phyloP scores from a whole-genome alignment of 2,329 filamentous ascomycete species.

The Alternaria tenuissima region DNA sequence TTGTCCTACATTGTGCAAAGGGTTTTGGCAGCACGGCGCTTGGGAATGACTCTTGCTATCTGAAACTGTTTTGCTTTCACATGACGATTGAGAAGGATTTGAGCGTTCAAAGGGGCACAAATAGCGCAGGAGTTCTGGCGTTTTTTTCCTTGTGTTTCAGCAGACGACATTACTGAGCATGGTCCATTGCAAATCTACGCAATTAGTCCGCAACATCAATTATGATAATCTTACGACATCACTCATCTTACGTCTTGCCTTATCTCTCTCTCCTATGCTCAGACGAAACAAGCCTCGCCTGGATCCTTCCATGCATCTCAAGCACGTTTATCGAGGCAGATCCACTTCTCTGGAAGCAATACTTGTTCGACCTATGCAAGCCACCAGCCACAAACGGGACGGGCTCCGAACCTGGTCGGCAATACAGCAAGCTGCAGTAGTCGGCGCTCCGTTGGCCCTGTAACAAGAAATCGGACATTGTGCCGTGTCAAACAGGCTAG shows the following conservation, averaged over 20 bases:
- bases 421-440: conserved; percentile 8
- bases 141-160: conserved; percentile 6
- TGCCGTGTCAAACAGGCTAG: conserved; percentile 13
- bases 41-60: neutral
- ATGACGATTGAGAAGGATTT: conserved; percentile 9
- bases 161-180: conserved; percentile 7
- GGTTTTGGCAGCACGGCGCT: neutral
- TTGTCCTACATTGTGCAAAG: neutral
- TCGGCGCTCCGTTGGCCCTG: conserved; percentile 4
- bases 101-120: conserved; percentile 13
- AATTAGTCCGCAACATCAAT: conserved; percentile 1
- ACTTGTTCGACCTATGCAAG: conserved; percentile 13
- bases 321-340: neutral
- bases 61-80: conserved; percentile 4
- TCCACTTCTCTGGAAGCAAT: conserved; percentile 14
- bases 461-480: conserved; percentile 3
- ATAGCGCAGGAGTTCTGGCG: conserved; percentile 14
- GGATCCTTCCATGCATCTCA: neutral
- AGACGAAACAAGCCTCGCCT: neutral
- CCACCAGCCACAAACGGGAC: conserved; percentile 16
- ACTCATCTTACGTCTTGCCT: neutral
- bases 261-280: neutral
- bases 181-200: conserved; percentile 1
- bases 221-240: conserved; percentile 4
- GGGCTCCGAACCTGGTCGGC: conserved; percentile 9